These are phyloP conservation scores for Brachypodium distachyon DNA, from an alignment of 202 grass and related monocot genomes.

Conservation along the genomic window DNA sequence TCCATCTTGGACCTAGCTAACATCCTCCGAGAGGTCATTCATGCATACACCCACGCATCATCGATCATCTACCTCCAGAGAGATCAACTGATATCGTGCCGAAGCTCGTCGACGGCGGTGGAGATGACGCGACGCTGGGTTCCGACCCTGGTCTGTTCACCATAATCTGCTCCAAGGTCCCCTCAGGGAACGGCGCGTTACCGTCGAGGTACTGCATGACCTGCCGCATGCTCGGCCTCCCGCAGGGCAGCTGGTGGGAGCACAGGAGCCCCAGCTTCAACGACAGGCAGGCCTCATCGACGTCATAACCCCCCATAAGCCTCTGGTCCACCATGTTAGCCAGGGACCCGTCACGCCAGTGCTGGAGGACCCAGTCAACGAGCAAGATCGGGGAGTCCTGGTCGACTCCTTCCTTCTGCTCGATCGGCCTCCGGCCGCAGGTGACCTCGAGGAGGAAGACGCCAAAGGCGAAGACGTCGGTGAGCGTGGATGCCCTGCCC, in stretches of 20 bases:
- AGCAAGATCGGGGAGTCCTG: background rate
- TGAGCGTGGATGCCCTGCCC: background rate
- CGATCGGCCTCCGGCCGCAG: background rate
- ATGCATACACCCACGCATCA: too few species aligned
- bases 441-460: background rate
- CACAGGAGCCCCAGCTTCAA: constrained; percentile 5
- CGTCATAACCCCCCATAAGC: background rate
- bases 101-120: background rate
- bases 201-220: background rate
- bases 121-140: background rate
- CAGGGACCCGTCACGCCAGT: background rate
- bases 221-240: background rate
- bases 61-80: constrained; percentile 9
- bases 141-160: background rate
- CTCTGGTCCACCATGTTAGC: background rate
- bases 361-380: background rate
- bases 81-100: background rate
- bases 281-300: background rate
- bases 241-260: background rate
- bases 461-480: background rate
- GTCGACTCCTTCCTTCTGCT: background rate
- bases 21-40: background rate
- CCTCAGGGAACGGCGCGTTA: background rate
- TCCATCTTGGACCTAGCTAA: background rate
- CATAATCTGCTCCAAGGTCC: background rate